Evolutionary conservation across 805 yeast species (phyloP), one percentile per base, ranked within the genome.

Genomic region (Allodekkera sacchari): DNA sequence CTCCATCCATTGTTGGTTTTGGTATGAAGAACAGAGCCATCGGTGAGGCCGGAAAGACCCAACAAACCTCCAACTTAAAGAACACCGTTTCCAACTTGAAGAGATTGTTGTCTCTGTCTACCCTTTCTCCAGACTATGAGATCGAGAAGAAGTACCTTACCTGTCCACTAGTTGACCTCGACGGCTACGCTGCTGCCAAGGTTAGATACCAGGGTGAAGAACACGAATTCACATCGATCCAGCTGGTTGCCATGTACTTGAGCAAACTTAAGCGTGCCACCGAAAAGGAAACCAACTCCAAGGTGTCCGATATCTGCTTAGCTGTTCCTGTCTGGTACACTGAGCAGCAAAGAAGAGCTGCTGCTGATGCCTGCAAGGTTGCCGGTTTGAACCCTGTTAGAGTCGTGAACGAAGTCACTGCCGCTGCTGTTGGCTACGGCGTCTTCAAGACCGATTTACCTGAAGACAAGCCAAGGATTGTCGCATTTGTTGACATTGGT

Each of bases 401-500:
- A 74, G 77, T 92, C 43, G 95, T 92, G 49, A 92, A 92, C 62
- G 99, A 92, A 61, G 80, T 83, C 45, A 88, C 97, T 36, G 97
- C 98, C 39, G 98, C 98, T 40, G 97, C 96, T 52, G 95, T 92
- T 44, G 94, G 96, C 50, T 94, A 92, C 68, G 98, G 98, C 71
- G 96, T 92, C 39, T 92, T 92, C 81, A 88, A 92, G 75, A 74
- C 83, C 45, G 96, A 89, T 56, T 72, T 92, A 52, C 96, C 97
- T 52, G 97, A 87, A 62, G 95, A 84, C 51, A 82, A 80, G 61
- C 80, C 88, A 54, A 79, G 82, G 67, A 81, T 74, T 53, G 82
- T 92, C 48, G 96, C 94, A 31, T 83, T 92, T 52, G 78, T 92
- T 38, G 99, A 92, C 63, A 83, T 94, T 61, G 99, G 99, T 50